A percentile compares a stretch with the other conserved stretches of the same genome.
These are phyloP conservation scores for Tanacetum coccineum DNA, from an alignment of 129 eudicot species.

Conservation along the genomic window DNA sequence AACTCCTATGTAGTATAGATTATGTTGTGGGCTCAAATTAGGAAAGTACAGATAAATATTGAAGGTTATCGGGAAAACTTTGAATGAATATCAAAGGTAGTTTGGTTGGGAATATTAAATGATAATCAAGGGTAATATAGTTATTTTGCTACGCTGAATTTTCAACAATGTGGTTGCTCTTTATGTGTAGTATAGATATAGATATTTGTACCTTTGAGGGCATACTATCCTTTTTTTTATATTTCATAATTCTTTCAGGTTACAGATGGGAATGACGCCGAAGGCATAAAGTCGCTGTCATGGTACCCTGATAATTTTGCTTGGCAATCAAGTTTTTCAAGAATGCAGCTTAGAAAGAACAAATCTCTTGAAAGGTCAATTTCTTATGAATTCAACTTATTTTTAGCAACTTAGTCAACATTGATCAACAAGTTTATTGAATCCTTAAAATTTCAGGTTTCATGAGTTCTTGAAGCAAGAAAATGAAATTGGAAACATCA, in stretches of 20 bases:
- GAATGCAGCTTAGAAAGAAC: slow-evolving; percentile 89
- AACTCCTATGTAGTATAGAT: neutral
- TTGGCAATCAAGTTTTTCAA: slow-evolving; percentile 95
- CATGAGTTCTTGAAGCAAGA: slow-evolving; percentile 95
- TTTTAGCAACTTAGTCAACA: neutral
- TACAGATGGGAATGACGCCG: slow-evolving; percentile 56
- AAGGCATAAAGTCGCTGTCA: slow-evolving; percentile 72
- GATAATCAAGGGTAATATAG: neutral
- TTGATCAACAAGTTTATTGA: no score
- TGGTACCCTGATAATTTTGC: slow-evolving; percentile 98
- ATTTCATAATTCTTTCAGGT: slow-evolving; percentile 37
- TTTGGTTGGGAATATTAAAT: no score
- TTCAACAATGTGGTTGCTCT: neutral
- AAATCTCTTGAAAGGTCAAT: slow-evolving; percentile 75
- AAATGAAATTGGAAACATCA: slow-evolving; percentile 95
- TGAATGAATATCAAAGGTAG: no score
- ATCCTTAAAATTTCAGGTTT: slow-evolving; percentile 54
- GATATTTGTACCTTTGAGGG: slow-evolving; percentile 2
- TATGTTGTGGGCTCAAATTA: neutral
- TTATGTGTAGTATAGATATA: neutral
- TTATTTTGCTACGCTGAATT: no score
- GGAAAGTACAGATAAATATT: no score
- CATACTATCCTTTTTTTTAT: slow-evolving; percentile 1
- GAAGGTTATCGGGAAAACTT: no score
- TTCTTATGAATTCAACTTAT: neutral